Evolutionary conservation across 2,329 filamentous ascomycete species (phyloP).

Genomic region (Arthrinium phaeospermum): DNA sequence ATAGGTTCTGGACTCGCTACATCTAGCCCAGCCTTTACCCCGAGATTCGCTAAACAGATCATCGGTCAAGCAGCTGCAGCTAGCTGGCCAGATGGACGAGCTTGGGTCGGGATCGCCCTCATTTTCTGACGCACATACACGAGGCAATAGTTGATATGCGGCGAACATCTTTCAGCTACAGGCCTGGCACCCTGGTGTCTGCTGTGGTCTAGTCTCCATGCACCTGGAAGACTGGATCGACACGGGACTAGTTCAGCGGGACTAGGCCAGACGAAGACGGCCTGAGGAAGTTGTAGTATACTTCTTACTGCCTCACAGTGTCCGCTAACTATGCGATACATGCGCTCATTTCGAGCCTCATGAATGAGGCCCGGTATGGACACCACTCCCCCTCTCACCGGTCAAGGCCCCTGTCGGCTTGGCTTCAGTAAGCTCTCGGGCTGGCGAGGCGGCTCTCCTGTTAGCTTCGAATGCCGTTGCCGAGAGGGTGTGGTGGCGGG

Average conservation of each 20-base stretch:
- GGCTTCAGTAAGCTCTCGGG: neutral
- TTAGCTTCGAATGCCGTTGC: neutral
- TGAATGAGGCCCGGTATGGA: too few species aligned
- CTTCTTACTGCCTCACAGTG: neutral
- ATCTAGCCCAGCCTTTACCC: neutral
- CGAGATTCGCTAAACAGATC: neutral
- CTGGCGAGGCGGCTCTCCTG: neutral
- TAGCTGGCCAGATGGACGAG: neutral
- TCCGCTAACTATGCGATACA: neutral
- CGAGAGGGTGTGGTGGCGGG: neutral
- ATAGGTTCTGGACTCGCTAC: neutral
- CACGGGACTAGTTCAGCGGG: neutral
- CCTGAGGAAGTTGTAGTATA: neutral
- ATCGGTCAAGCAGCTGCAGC: neutral
- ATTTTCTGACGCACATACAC: neutral
- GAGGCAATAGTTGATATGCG: neutral
- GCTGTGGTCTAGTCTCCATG: neutral
- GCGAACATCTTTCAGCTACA: neutral
- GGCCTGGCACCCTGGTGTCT: neutral
- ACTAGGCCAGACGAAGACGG: neutral
- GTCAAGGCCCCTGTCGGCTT: constrained; percentile 1
- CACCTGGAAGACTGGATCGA: neutral
- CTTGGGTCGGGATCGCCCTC: neutral
- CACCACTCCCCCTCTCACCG: neutral
- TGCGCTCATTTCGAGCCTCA: neutral